Percentiles rank a stretch among this genome's conserved stretches.
Conservation (phyloP, 1,139 yeast genomes). For the Sugiyamaella neomexicana region DNA sequence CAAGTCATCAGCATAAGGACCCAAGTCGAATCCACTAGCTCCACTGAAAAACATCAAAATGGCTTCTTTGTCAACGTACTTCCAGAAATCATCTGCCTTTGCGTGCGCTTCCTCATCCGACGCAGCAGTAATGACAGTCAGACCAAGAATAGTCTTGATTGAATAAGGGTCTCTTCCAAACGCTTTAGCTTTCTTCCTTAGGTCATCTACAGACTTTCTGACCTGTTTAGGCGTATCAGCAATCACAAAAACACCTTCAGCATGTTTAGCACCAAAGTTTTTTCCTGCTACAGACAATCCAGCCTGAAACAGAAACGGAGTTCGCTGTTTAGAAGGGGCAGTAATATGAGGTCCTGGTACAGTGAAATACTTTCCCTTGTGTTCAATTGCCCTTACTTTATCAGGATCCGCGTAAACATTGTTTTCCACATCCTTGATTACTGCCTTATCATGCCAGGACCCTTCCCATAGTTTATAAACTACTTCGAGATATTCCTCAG, state of each 20-base stretch:
- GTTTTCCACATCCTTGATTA: constrained; percentile 35
- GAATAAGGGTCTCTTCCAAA: constrained; percentile 37
- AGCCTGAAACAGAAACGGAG: constrained; percentile 50
- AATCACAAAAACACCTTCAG: constrained; percentile 44
- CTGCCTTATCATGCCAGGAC: constrained; percentile 48
- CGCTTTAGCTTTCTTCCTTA: constrained; percentile 33
- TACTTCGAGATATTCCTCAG: constrained; percentile 45
- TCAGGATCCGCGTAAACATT: constrained; percentile 42
- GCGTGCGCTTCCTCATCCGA: constrained; percentile 41
- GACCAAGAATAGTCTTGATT: constrained; percentile 33
- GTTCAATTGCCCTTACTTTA: constrained; percentile 42
- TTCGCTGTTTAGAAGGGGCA: constrained; percentile 46
- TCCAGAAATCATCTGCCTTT: constrained; percentile 31
- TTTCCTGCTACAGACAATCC: constrained; percentile 51
- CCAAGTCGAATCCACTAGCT: constrained; percentile 41
- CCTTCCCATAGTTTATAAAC: constrained; percentile 43
- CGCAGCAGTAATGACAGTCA: constrained; percentile 36
- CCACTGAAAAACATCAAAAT: constrained; percentile 41
- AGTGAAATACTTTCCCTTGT: constrained; percentile 43
- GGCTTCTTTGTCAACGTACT: constrained; percentile 38
- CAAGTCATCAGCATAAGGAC: constrained; percentile 29
- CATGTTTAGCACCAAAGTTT: constrained; percentile 47
- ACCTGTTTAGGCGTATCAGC: constrained; percentile 31
- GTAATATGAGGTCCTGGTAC: constrained; percentile 45
- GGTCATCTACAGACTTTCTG: constrained; percentile 25